Evolutionary conservation across 2,329 filamentous ascomycete species (phyloP), one percentile per base, ranked within the genome.

Genomic region (Triangularia setosa): DNA sequence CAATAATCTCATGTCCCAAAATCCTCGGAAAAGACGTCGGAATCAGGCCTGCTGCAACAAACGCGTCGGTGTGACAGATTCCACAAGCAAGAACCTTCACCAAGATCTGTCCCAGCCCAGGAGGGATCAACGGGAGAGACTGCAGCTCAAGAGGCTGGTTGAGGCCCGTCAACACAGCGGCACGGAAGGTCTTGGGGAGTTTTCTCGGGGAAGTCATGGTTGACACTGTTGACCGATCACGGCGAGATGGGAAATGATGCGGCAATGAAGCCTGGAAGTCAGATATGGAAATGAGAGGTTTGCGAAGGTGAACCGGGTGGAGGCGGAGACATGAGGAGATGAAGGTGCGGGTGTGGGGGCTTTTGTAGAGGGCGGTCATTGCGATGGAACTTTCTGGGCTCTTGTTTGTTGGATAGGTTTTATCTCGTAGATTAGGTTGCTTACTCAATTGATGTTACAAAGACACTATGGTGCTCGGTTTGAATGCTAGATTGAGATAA

Each of bases 61-160:
- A 76, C 21, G 76, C 66, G 70, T 92, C 90, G 0, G 83, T 84
- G 73, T 87, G 87, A 75, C 90, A 93, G 58, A 93, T 84, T 53
- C 90, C 90, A 69, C 87, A 91, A 5, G 90, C 90, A 8, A 87
- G 78, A 2, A 91, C 84, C 74, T 92, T 92, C 74, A 91, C 81
- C 25, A 93, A 82, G 2, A 93, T 78, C 70, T 91, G 80, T 18
- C 83, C 82, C 0, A 79, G 73, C 6, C 80, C 76, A 1, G 89
- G 88, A 33, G 79, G 73, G 64, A 83, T 79, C 48, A 92, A 79
- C 18, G 83, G 79, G 3, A 88, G 72, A 2, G 91, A 84, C 68
- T 86, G 82, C 67, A 92, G 77, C 1, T 76, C 76, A 68, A 90
- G 79, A 0, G 85, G 81, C 2, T 75, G 77, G 63, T 82, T 80